Conservation (phyloP, 1,284 basidiomycete genomes). For the Sporisorium reilianum region DNA sequence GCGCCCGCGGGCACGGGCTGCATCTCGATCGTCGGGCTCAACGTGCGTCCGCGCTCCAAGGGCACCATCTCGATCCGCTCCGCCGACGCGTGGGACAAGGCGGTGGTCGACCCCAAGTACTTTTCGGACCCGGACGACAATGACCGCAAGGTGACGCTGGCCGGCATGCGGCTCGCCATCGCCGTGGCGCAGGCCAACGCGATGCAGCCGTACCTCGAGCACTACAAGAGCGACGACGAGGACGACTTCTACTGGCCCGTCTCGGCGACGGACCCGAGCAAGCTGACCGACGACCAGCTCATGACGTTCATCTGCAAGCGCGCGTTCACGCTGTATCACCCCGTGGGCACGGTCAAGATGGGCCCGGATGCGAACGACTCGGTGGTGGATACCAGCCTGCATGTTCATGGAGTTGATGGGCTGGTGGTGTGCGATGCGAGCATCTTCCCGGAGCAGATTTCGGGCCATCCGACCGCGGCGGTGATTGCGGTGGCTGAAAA, state of each 20-base stretch:
- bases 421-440: constrained; percentile 58
- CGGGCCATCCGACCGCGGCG: constrained; percentile 53
- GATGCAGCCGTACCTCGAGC: constrained; percentile 45
- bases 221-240: constrained; percentile 41
- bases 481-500: constrained; percentile 56
- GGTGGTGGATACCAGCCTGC: constrained; percentile 52
- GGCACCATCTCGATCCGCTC: constrained; percentile 43
- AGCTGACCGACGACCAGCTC: constrained; percentile 57
- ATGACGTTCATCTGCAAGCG: constrained; percentile 71
- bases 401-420: constrained; percentile 49
- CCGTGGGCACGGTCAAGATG: constrained; percentile 71
- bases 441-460: constrained; percentile 59
- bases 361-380: constrained; percentile 28
- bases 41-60: constrained; percentile 53
- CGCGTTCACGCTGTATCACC: constrained; percentile 76
- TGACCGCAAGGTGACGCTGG: constrained; percentile 54
- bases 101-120: constrained; percentile 50
- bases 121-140: constrained; percentile 53
- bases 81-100: constrained; percentile 49
- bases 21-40: constrained; percentile 50
- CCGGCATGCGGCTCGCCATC: constrained; percentile 46
- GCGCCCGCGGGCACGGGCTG: constrained; percentile 39
- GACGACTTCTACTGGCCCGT: constrained; percentile 49
- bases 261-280: constrained; percentile 55
- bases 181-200: constrained; percentile 35